Evolutionary conservation across 176 grass and related monocot species (phyloP).

Genomic region (Musa troglodytarum): DNA sequence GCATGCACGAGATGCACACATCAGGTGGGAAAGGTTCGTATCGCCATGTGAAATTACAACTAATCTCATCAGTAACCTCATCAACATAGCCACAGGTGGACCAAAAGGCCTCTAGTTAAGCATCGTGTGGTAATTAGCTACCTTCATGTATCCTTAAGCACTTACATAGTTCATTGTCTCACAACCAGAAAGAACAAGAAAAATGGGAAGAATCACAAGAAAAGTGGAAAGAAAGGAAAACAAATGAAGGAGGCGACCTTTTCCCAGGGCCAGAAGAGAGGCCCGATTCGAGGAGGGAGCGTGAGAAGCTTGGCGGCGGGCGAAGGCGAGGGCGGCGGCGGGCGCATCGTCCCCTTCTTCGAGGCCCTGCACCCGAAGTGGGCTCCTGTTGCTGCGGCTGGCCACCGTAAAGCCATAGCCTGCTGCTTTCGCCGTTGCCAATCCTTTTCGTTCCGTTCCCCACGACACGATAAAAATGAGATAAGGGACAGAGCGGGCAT

Average conservation of each 20-base stretch:
- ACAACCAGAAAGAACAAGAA: too few relatives aligned
- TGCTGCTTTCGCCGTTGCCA: not conserved
- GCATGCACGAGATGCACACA: too few relatives aligned
- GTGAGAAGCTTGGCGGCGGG: constrained; percentile 19
- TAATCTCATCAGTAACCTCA: not conserved
- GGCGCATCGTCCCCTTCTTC: not conserved
- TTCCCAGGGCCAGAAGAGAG: constrained; percentile 96
- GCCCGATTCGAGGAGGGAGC: constrained; percentile 39
- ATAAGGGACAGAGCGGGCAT: too few relatives aligned
- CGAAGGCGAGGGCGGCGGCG: constrained; percentile 8
- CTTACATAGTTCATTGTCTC: too few relatives aligned
- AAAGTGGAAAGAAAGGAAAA: not conserved
- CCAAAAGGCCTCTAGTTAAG: too few relatives aligned
- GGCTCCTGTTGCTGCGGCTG: constrained; percentile 13
- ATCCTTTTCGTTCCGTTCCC: not conserved
- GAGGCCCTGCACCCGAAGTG: not conserved
- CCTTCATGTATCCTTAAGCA: too few relatives aligned
- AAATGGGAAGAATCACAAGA: too few relatives aligned
- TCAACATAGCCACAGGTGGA: too few relatives aligned
- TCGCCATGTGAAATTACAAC: not conserved
- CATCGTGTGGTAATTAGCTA: too few relatives aligned
- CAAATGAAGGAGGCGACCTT: constrained; percentile 35
- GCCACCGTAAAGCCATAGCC: constrained; percentile 6
- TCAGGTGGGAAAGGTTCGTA: too few relatives aligned
- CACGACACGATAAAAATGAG: not conserved